Evolutionary conservation across 129 eudicot genomes (phyloP).

Genomic region (Helianthus annuus): DNA sequence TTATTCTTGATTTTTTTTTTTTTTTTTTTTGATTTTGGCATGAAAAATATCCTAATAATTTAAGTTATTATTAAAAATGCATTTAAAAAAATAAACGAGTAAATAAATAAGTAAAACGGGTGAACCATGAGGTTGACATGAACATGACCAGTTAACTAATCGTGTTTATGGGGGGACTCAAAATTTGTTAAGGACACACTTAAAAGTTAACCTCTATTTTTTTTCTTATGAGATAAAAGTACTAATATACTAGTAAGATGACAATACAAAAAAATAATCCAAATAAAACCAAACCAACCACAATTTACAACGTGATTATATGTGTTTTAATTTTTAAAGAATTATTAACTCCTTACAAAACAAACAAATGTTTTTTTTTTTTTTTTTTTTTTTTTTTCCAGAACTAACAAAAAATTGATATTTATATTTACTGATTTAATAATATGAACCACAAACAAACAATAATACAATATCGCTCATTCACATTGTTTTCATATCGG

Average conservation of each 20-base stretch:
- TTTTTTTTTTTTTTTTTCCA: too few relatives aligned
- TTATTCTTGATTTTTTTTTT: too few relatives aligned
- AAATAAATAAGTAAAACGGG: too few relatives aligned
- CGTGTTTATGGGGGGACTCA: neutral
- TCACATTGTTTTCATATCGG: too few relatives aligned
- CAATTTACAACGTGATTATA: constrained; percentile 4
- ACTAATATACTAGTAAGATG: neutral
- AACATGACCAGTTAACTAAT: neutral
- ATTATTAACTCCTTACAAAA: neutral
- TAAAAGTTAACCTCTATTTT: neutral
- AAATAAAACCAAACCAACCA: neutral
- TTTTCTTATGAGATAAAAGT: neutral
- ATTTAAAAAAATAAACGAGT: too few relatives aligned
- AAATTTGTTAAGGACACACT: neutral
- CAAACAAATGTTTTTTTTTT: neutral
- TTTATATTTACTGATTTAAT: neutral
- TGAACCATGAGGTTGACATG: too few relatives aligned
- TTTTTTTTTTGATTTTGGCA: too few relatives aligned
- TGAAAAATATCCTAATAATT: too few relatives aligned
- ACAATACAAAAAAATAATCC: neutral
- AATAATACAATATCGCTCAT: neutral
- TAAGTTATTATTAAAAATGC: too few relatives aligned
- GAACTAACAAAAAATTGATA: too few relatives aligned
- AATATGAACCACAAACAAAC: neutral
- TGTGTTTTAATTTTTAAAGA: neutral